Percentiles rank a stretch among this genome's conserved stretches.
Evolutionary conservation across 352 stramenopile genomes (phyloP).

Genomic region (Phytopythium delawarense): DNA sequence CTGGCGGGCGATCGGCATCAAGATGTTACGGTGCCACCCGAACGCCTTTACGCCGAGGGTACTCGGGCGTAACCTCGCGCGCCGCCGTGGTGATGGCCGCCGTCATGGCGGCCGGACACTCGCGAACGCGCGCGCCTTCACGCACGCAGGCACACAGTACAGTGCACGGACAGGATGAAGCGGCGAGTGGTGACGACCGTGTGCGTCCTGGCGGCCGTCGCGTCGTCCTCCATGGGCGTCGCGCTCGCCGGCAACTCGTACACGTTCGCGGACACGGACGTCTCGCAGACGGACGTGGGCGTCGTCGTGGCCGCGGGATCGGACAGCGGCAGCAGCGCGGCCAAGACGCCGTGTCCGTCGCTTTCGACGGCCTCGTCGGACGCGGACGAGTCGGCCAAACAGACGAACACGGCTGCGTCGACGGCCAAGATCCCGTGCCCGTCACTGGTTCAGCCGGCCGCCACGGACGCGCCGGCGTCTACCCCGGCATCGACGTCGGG

Average conservation of each 20-base stretch:
- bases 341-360: slow-evolving; percentile 15
- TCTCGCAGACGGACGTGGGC: slow-evolving; percentile 19
- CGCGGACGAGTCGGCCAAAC: neutral
- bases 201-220: slow-evolving; percentile 19
- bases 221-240: slow-evolving; percentile 15
- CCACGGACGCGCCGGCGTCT: slow-evolving; percentile 6
- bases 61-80: neutral
- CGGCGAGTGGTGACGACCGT: neutral
- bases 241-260: slow-evolving; percentile 16
- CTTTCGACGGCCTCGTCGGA: slow-evolving; percentile 7
- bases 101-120: neutral
- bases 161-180: neutral
- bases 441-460: slow-evolving; percentile 3
- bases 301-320: slow-evolving; percentile 16
- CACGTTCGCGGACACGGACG: slow-evolving; percentile 11
- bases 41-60: neutral
- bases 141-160: neutral
- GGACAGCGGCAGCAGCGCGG: slow-evolving; percentile 4
- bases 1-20: neutral
- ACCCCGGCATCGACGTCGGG: neutral
- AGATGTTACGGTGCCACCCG: neutral
- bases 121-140: neutral
- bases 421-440: slow-evolving; percentile 7
- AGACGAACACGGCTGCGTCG: neutral
- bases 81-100: neutral